Evolutionary conservation across 768 basidiomycete species (phyloP), one percentile per base, ranked within the genome.

Genomic region (Lactarius hatsudake): DNA sequence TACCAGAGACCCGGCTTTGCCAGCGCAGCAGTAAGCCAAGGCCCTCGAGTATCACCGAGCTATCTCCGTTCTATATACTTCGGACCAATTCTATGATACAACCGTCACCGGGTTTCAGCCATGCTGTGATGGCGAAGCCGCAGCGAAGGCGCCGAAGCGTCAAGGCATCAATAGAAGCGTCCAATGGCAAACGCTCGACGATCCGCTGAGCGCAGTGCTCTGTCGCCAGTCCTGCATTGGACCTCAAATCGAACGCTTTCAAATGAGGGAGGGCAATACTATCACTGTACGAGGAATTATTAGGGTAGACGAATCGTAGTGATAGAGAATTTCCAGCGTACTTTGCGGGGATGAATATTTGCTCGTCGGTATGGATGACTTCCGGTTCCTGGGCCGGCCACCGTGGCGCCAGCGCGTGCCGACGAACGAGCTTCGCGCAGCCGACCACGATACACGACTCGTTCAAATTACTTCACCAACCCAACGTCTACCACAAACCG

Each of bases 361-460:
- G 23, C 9, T 48, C 10, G 20, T 48, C 45, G 20, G 45, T 3
- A n/a, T 5, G 18, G 12, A 51, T 51, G 23, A 51, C 23, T 26
- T 51, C 26, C 51, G 51, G 51, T 51, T 51, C 51, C n/a, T 10
- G 48, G 23, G 40, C 28, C 62, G 62, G 62, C 17, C 57, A 34
- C 55, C 59, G 53, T 55, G 42, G 28, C 59, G 58, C 58, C 66
- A 54, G 66, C 62, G 58, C 66, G 58, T 59, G 55, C 66, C 48
- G 48, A 58, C 28, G 59, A 48, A 34, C 34, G 43, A 28, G 30
- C 17, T 17, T 64, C 58, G 62, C 58, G 58, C 63, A 59, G 23
- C 57, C 62, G 58, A 38, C 57, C 40, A 63, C 51, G 18, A 57
- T 30, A 38, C 40, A 40, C 55, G 57, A 53, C 26, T 36, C 57